A percentile compares a stretch with the other conserved stretches of the same genome.
phyloP scores from a whole-genome alignment of 139 green algal genomes.

The Micractinium sp. region DNA sequence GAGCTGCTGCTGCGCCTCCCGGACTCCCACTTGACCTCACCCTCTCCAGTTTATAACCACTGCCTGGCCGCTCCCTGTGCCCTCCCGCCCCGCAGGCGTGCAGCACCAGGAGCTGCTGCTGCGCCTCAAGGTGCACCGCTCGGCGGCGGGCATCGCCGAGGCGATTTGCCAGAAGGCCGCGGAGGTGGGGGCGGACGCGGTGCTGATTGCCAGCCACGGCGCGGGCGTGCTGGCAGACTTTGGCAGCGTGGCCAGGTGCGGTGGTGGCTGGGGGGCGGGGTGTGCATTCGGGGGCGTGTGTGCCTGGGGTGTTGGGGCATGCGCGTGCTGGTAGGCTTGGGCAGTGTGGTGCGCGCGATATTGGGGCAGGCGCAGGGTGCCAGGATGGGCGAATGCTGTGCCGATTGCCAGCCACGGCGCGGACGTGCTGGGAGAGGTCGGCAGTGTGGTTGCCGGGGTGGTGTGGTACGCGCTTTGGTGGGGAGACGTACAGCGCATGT shows the following conservation, averaged over 20 bases:
- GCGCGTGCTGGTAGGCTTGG: too few relatives aligned
- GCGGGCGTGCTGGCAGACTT: slow-evolving; percentile 52
- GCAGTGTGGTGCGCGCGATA: not conserved
- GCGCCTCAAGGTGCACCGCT: slow-evolving; percentile 38
- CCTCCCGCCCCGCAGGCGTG: slow-evolving; percentile 18
- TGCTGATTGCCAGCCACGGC: slow-evolving; percentile 49
- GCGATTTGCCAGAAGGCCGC: slow-evolving; percentile 22
- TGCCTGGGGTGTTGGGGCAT: too few relatives aligned
- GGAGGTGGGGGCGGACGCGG: slow-evolving; percentile 35
- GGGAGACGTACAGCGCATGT: too few relatives aligned
- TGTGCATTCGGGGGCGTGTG: not conserved
- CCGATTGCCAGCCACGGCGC: slow-evolving; percentile 46
- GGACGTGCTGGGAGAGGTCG: slow-evolving; percentile 50
- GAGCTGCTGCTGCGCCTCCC: not conserved
- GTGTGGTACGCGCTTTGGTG: too few relatives aligned
- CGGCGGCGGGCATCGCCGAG: slow-evolving; percentile 48
- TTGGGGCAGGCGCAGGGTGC: too few relatives aligned
- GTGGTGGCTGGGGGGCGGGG: not conserved
- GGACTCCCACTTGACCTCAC: not conserved
- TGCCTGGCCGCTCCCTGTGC: not conserved
- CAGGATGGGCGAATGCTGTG: slow-evolving; percentile 38
- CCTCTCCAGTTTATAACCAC: not conserved
- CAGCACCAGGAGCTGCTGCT: slow-evolving; percentile 32
- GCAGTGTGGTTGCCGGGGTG: slow-evolving; percentile 40
- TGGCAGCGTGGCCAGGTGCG: slow-evolving; percentile 44